phyloP scores from a whole-genome alignment of 805 yeast species.

The Clavispora santaluciae region DNA sequence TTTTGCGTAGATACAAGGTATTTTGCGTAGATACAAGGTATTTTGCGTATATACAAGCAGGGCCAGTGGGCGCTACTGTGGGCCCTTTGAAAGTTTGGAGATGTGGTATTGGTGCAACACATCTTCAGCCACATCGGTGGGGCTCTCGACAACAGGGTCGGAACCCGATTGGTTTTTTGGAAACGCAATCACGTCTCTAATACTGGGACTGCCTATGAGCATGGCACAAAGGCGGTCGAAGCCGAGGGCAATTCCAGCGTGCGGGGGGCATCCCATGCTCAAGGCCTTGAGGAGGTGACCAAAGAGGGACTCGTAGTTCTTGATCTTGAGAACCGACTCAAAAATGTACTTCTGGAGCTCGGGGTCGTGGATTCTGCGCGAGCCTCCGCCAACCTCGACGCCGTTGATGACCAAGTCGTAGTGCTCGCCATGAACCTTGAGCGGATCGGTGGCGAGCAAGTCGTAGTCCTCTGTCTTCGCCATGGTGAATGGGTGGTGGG shows the following conservation, averaged over 20 bases:
- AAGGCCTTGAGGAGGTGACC: slow-evolving; percentile 84
- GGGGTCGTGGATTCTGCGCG: slow-evolving; percentile 89
- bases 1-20: too few species aligned
- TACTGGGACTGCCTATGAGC: slow-evolving; percentile 70
- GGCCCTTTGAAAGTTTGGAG: too few species aligned
- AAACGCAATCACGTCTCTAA: slow-evolving; percentile 91
- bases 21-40: not conserved
- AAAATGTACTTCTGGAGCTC: slow-evolving; percentile 71
- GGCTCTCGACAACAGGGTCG: slow-evolving; percentile 86
- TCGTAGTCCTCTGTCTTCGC: slow-evolving; percentile 65
- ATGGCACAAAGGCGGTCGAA: slow-evolving; percentile 91
- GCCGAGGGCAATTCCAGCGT: slow-evolving; percentile 95
- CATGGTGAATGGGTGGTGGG: slow-evolving; percentile 99
- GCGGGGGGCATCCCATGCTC: slow-evolving; percentile 95
- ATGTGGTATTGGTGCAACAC: slow-evolving; percentile 56
- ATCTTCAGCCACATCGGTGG: slow-evolving; percentile 53
- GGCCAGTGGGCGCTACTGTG: too few species aligned
- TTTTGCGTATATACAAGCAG: too few species aligned
- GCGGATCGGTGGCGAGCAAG: slow-evolving; percentile 48
- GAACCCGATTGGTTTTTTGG: slow-evolving; percentile 89
- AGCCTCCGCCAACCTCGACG: slow-evolving; percentile 95
- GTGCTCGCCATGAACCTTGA: slow-evolving; percentile 78
- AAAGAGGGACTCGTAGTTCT: slow-evolving; percentile 58
- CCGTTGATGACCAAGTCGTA: slow-evolving; percentile 94
- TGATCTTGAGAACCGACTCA: slow-evolving; percentile 55